phyloP scores from a whole-genome alignment of 306 rosid species.

The Pterocarpus macrocarpus region DNA sequence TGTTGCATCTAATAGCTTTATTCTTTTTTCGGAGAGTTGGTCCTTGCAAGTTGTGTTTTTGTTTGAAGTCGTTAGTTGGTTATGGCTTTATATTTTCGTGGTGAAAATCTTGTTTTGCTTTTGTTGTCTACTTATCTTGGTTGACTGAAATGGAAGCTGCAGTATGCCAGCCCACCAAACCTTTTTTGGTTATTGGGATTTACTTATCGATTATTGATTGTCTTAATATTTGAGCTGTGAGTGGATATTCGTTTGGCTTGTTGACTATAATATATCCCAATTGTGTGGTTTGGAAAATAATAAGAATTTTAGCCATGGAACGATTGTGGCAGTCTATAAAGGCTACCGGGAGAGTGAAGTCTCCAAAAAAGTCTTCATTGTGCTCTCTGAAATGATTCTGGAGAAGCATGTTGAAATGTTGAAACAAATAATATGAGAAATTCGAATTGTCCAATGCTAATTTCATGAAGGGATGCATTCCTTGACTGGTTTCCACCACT shows the following conservation, averaged over 20 bases:
- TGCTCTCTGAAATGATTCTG: not conserved
- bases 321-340: not conserved
- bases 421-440: not conserved
- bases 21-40: not conserved
- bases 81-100: not conserved
- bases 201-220: not conserved
- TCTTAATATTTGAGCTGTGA: too few species aligned
- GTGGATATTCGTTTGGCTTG: too few species aligned
- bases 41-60: not conserved
- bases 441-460: not conserved
- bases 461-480: not conserved
- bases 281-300: too few species aligned
- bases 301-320: not conserved
- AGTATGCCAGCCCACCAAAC: not conserved
- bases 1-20: not conserved
- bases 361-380: not conserved
- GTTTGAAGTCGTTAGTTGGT: too few species aligned
- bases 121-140: not conserved
- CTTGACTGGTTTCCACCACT: slow-evolving; percentile 7
- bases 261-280: too few species aligned
- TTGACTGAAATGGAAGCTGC: not conserved
- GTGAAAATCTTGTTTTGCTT: not conserved
- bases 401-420: too few species aligned
- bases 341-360: not conserved
- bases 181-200: not conserved